Evolutionary conservation across 1,284 basidiomycete species (phyloP), one percentile per base, ranked within the genome.

Genomic region (Chalciporus sp.): DNA sequence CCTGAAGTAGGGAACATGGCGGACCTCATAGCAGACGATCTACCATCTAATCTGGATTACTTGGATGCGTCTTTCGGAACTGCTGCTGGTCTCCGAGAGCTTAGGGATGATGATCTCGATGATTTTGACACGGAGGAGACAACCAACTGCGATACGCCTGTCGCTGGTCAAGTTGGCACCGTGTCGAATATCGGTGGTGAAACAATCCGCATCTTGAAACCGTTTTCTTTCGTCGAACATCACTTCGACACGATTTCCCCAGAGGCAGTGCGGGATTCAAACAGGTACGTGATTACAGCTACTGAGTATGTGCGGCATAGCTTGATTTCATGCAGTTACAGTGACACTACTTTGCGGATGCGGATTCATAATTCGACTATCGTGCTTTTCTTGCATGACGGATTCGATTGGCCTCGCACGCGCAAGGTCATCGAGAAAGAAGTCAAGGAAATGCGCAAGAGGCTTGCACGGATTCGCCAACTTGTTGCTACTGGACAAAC

Each of bases 351-450:
- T 17, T 56, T 85, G 28, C 77, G 73, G 27, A 65, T 93, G 35
- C 79, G 83, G 19, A 61, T 92, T 2, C 77, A 82, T 43, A 73
- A 88, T 47, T 85, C 81, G 44, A 78, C 89, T 56, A 69, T 91
- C 37, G 81, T 79, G 0, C 65, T 97, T 31, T 79, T 86, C 54
- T 77, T 98, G 7, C 90, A 95, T 65, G 92, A 95, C 54, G 95
- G 96, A 1, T 99, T 95, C 65, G 97, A 99, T 67, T 99, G 96
- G 95, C 72, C 72, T 1, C 79, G 82, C 39, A 99, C 96, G 2
- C 86, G 95, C 45, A 87, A 83, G 68, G 84, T 84, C 6, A 93
- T 99, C 49, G 92, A 97, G 68, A 86, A 92, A 47, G 91, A 95
- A 68, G 83, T 92, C 53, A 94, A 90, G 67, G 86, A 90, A 31